Evolutionary conservation across 768 basidiomycete genomes (phyloP).

Genomic region (Tremella mesenterica): DNA sequence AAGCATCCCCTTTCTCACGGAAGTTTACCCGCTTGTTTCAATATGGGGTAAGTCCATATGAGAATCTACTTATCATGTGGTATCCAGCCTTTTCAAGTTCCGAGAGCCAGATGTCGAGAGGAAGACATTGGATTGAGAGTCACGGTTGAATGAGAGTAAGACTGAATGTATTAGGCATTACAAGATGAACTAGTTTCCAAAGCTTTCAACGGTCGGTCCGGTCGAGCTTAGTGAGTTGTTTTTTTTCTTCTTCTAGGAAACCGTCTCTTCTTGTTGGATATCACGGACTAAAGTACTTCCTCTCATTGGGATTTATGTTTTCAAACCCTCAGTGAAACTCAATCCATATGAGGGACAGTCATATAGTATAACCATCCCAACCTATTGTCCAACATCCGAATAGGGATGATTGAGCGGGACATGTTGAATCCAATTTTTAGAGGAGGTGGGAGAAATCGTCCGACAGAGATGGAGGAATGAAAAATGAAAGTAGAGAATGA

Average conservation of each 20-base stretch:
- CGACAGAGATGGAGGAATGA: neutral
- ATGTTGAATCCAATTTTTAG: neutral
- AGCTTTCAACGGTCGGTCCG: constrained; percentile 39
- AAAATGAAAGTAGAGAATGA: neutral
- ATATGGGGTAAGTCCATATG: neutral
- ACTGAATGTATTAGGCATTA: constrained; percentile 18
- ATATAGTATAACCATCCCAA: neutral
- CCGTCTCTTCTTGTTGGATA: neutral
- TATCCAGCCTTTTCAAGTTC: neutral
- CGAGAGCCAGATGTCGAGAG: neutral
- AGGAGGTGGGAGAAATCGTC: neutral
- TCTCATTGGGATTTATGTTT: no score
- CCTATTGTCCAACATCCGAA: neutral
- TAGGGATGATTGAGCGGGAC: neutral
- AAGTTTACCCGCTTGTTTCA: no score
- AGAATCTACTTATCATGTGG: neutral
- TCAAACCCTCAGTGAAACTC: no score
- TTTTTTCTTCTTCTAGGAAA: neutral
- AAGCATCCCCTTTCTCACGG: neutral
- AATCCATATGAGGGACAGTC: no score
- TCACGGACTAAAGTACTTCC: neutral
- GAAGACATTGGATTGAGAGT: neutral
- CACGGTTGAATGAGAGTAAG: neutral
- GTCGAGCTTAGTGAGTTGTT: constrained; percentile 38
- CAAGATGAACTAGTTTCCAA: constrained; percentile 44